These are phyloP conservation scores for Metschnikowia sp. DNA, from an alignment of 805 yeast genomes.

Conservation along the genomic window DNA sequence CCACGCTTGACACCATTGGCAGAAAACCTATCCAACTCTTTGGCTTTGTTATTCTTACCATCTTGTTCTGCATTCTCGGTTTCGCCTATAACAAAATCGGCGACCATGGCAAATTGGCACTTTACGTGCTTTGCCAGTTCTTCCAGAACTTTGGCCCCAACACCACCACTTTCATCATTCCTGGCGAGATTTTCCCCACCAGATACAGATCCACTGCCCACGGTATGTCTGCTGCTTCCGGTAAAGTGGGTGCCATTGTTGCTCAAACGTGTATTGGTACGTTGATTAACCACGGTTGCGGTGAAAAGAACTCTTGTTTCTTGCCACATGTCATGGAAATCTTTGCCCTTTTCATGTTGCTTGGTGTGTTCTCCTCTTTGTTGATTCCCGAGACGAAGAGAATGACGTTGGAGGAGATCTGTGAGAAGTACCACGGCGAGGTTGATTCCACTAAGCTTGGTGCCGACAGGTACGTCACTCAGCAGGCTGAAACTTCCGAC, in stretches of 20 bases:
- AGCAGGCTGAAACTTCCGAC: conserved; percentile 33
- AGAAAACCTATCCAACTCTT: conserved; percentile 78
- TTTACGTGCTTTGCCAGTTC: conserved; percentile 79
- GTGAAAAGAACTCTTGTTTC: conserved; percentile 62
- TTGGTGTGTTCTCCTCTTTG: conserved; percentile 64
- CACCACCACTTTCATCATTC: conserved; percentile 85
- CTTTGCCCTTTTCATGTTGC: conserved; percentile 86
- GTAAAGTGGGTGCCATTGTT: conserved; percentile 90
- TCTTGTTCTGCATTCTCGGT: conserved; percentile 75
- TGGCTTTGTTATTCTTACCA: conserved; percentile 72
- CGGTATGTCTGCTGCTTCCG: conserved; percentile 90
- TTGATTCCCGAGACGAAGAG: conserved; percentile 89
- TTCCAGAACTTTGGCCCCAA: conserved; percentile 93
- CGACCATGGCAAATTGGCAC: conserved; percentile 66
- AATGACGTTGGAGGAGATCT: conserved; percentile 80
- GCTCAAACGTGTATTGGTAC: conserved; percentile 89
- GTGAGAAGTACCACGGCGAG: conserved; percentile 83
- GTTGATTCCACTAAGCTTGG: conserved; percentile 44
- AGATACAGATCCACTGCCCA: conserved; percentile 95
- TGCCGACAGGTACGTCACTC: conserved; percentile 36
- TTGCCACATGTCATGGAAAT: conserved; percentile 92
- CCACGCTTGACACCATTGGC: conserved; percentile 76
- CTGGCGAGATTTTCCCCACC: conserved; percentile 92
- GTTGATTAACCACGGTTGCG: conserved; percentile 73
- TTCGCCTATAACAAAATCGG: conserved; percentile 73